Evolutionary conservation across 2,329 filamentous ascomycete genomes (phyloP), one percentile per base, ranked within the genome.

Genomic region (Talaromyces sp.): DNA sequence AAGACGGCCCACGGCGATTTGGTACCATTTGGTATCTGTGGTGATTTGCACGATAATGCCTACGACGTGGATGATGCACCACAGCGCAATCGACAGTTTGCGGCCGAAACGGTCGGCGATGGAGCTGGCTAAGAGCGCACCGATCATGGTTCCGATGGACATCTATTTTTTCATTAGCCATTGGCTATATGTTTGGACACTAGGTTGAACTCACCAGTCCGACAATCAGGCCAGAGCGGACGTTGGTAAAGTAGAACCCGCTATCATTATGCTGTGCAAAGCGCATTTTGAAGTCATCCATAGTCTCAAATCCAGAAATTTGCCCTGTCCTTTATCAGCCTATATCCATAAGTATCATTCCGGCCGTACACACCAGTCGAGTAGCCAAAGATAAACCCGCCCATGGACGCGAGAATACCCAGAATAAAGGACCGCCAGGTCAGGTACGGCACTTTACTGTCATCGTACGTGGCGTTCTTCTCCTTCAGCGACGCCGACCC

Each of bases 11-110:
- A 81, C 67, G 49, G 77, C 77, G 24, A 80, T 64, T 63, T 80
- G 76, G 62, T 75, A 74, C 78, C 78, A 80, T 55, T 72, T 74
- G 59, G 69, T 66, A 43, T 63, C 62, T 29, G 77, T 72, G 24
- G 77, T 69, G 26, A 81, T 80, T 66, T 81, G 78, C 6, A 81
- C 70, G 54, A 80, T 75, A 55, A 79, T 75, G 35, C 79, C 78
- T 53, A 80, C 71, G 4, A 75, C 72, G 67, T 80, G 78, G 57
- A 80, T 65, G 26, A 78, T 53, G 31, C 73, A 77, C 77, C 78
- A 80, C 64, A 75, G 69, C 9, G 71, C 72, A 65, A 81, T 78
- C 26, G 77, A 79, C 60, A 71, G 65, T 65, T 78, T 80, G 58
- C 78, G 73, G 56, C 78, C 78, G 65, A 80, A 69, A 14, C 69